These are phyloP conservation scores for Agrocybe pediades DNA, from an alignment of 768 basidiomycete species.

Conservation along the genomic window DNA sequence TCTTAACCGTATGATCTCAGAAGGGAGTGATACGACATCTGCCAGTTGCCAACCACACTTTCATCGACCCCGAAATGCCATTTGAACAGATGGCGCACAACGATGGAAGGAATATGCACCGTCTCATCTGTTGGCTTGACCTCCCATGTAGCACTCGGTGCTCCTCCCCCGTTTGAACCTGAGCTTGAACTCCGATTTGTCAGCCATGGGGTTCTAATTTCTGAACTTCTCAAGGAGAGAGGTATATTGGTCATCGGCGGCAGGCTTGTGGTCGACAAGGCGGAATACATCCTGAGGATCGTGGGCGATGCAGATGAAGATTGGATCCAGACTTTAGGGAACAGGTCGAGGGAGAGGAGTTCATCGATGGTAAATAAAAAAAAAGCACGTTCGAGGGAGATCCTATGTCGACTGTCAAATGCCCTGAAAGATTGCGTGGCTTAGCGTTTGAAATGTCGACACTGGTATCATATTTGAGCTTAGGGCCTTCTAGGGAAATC, in stretches of 20 bases:
- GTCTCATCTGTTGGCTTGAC: conserved; percentile 80
- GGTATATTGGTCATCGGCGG: conserved; percentile 62
- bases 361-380: conserved; percentile 56
- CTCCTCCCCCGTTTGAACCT: conserved; percentile 98
- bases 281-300: conserved; percentile 74
- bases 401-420: conserved; percentile 57
- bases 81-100: conserved; percentile 73
- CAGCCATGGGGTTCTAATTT: conserved; percentile 90
- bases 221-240: conserved; percentile 59
- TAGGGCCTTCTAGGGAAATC: too few relatives aligned
- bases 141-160: conserved; percentile 92
- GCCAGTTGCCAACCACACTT: conserved; percentile 56
- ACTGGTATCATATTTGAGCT: too few relatives aligned
- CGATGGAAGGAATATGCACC: conserved; percentile 69
- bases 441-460: conserved; percentile 56
- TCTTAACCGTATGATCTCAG: conserved; percentile 40
- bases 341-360: conserved; percentile 62
- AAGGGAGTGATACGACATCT: conserved; percentile 48
- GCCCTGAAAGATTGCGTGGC: conserved; percentile 42
- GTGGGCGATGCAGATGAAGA: conserved; percentile 78
- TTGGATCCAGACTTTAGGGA: conserved; percentile 45
- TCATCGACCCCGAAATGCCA: conserved; percentile 72
- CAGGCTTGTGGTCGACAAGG: conserved; percentile 91
- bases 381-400: too few relatives aligned
- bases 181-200: too few relatives aligned